phyloP scores from a whole-genome alignment of 2,329 filamentous ascomycete species.

The Gaeumannomyces tritici region DNA sequence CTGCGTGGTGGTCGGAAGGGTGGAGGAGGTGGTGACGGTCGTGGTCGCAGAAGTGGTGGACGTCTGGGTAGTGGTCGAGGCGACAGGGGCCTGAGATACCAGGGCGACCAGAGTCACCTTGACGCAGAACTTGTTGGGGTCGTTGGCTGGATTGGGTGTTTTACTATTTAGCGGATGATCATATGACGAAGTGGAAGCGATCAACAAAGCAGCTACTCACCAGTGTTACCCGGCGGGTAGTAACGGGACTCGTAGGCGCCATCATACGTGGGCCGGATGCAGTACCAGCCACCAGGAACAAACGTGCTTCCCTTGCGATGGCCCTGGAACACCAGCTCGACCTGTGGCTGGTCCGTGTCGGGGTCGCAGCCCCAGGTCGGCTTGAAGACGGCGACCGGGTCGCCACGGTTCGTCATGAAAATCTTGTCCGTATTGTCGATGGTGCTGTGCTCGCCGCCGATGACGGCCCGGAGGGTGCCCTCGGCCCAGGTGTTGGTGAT shows the following conservation, averaged over 20 bases:
- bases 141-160: conserved; percentile 7
- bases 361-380: conserved; percentile 21
- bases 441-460: conserved; percentile 15
- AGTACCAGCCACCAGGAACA: conserved; percentile 18
- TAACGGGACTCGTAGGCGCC: conserved; percentile 23
- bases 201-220: conserved; percentile 11
- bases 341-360: conserved; percentile 18
- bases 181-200: neutral
- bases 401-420: conserved; percentile 18
- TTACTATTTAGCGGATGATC: neutral
- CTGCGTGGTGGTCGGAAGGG: conserved; percentile 5
- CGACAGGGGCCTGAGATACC: conserved; percentile 5
- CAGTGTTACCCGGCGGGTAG: conserved; percentile 20
- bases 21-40: conserved; percentile 6
- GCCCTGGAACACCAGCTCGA: conserved; percentile 17
- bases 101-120: conserved; percentile 14
- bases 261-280: conserved; percentile 18
- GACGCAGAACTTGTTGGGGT: conserved; percentile 14
- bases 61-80: conserved; percentile 4
- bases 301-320: conserved; percentile 5
- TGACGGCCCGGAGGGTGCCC: conserved; percentile 11
- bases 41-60: conserved; percentile 4
- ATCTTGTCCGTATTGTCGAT: conserved; percentile 16
- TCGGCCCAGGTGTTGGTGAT: conserved; percentile 8
- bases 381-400: conserved; percentile 19